Base-by-base conservation (phyloP, 169 alveolate genomes). In the Plasmodium adleri region DNA sequence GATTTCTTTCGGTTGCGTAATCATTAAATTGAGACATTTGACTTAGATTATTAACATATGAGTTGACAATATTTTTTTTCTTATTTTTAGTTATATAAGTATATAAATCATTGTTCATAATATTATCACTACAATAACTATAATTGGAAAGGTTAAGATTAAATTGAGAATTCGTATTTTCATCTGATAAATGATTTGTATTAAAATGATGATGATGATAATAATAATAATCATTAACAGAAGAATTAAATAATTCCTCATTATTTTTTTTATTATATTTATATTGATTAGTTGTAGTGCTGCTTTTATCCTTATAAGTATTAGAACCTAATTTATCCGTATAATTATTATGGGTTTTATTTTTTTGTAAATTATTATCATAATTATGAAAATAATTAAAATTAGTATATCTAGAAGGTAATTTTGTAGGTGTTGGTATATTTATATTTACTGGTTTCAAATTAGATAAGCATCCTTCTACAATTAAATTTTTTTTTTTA, bases 391-490 rank as follows among this genome's bases (percentile, higher is more conserved):
- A 83, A 62, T 83, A 83, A 70, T 63, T 59, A 17, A 71, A 70
- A 17, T 67, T 83, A 1, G 70, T 70, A 50, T 83, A 83, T 49
- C 67, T 83, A 0, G 91, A 83, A 6, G 85, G 85, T 13, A 49
- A 68, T 50, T 83, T 83, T 4, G 45, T 56, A 28, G 91, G 91
- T 9, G 83, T 58, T 13, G 92, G 92, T 2, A 75, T 72, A 49
- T 67, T 54, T 22, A 74, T 88, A 26, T 26, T 88, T 9, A 74
- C 15, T 3, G 89, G 92, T 1, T 92, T 95, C 26, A 96, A 89
- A 86, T 93, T 94, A 7, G 95, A 93, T 49, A 96, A 83, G 15
- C 98, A 95, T 17, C 99, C 99, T 74, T 96, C 98, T 68, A 98
- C 99, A 20, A 98, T 95, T 43, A 96, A 90, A 43, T 96, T 96